Evolutionary conservation across 805 yeast species (phyloP).

Genomic region (Sugiyamaella chiloensis): DNA sequence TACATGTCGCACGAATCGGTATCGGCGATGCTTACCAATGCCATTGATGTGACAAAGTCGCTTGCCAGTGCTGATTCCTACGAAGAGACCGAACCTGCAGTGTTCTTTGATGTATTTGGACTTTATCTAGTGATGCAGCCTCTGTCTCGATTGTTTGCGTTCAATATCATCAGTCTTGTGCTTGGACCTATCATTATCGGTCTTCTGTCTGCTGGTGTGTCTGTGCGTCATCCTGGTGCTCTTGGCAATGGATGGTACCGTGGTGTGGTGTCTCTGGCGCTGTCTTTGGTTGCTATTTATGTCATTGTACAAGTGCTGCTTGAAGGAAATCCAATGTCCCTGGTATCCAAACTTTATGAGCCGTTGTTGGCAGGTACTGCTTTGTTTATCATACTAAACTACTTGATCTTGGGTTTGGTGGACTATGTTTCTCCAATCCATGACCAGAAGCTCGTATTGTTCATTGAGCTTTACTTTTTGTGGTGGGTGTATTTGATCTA

Average conservation of each 20-base stretch:
- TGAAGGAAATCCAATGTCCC: conserved; percentile 45
- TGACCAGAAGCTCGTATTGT: conserved; percentile 57
- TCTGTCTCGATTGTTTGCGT: conserved; percentile 44
- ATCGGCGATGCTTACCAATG: conserved; percentile 78
- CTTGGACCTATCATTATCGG: conserved; percentile 53
- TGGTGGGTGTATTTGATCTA: conserved; percentile 57
- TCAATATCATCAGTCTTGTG: conserved; percentile 52
- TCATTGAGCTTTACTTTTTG: conserved; percentile 52
- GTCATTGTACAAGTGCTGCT: conserved; percentile 41
- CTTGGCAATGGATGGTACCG: conserved; percentile 41
- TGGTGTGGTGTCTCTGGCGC: conserved; percentile 35
- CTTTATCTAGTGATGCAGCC: conserved; percentile 53
- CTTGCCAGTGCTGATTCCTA: conserved; percentile 42
- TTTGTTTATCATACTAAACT: conserved; percentile 52
- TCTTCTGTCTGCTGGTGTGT: conserved; percentile 47
- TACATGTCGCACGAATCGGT: conserved; percentile 64
- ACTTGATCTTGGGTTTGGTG: conserved; percentile 49
- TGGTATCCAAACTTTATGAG: conserved; percentile 49
- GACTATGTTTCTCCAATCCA: conserved; percentile 45
- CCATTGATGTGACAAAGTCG: conserved; percentile 55
- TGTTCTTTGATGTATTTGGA: conserved; percentile 65
- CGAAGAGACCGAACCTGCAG: conserved; percentile 40
- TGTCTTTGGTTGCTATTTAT: conserved; percentile 42
- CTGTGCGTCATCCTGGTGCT: conserved; percentile 19
- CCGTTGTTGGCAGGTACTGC: conserved; percentile 50